These are phyloP conservation scores for Mrakia hoshinonis DNA, from an alignment of 768 basidiomycete species.

Conservation along the genomic window DNA sequence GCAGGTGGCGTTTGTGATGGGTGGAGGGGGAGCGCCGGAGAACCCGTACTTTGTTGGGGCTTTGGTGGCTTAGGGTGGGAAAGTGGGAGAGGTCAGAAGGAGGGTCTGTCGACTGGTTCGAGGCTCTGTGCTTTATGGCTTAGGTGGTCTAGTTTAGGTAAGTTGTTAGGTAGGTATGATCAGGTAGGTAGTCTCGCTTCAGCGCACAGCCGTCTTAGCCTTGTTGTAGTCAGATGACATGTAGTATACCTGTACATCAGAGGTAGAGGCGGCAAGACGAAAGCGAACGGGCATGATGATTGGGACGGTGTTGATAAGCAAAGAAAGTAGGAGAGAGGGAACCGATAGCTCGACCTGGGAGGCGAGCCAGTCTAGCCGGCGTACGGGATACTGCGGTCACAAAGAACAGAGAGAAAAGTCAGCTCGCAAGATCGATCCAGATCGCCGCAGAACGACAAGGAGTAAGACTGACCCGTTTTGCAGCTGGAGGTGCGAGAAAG, in stretches of 20 bases:
- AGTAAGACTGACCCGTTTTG: constrained; percentile 18
- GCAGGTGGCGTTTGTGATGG: too few relatives aligned
- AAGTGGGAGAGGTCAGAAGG: neutral
- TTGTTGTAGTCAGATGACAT: too few relatives aligned
- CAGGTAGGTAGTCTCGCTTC: too few relatives aligned
- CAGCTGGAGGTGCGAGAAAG: neutral
- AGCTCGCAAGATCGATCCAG: neutral
- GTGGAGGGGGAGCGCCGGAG: too few relatives aligned
- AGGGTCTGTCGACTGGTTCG: neutral
- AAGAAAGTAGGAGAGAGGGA: neutral
- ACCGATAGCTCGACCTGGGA: neutral
- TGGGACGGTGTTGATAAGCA: too few relatives aligned
- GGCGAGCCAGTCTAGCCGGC: neutral
- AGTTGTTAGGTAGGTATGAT: neutral
- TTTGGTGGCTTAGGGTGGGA: neutral
- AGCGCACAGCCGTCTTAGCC: too few relatives aligned
- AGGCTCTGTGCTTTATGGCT: neutral
- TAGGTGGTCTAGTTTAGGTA: too few relatives aligned
- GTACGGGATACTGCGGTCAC: constrained; percentile 14
- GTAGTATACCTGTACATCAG: too few relatives aligned
- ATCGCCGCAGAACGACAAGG: neutral
- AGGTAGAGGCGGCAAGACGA: too few relatives aligned
- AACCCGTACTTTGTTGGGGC: neutral
- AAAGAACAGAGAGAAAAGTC: neutral
- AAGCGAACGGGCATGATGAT: too few relatives aligned